Percentiles rank a stretch among this genome's conserved stretches.
These are phyloP conservation scores for Chamaecrista fasciculata DNA, from an alignment of 306 rosid species.

Conservation along the genomic window DNA sequence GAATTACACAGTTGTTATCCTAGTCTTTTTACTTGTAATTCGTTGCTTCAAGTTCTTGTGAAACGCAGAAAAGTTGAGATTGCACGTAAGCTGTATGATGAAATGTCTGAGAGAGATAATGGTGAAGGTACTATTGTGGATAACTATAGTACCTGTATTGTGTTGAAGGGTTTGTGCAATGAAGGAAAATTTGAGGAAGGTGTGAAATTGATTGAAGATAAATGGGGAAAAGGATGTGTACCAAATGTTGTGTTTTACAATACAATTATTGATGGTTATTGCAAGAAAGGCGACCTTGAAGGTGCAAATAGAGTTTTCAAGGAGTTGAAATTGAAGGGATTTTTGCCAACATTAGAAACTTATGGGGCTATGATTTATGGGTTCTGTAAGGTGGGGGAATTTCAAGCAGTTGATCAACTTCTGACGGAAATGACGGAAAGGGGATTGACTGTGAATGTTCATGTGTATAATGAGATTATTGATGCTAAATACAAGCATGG, in stretches of 20 bases:
- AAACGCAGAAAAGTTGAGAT: conserved; percentile 40
- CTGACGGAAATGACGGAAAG: conserved; percentile 59
- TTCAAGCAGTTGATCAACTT: conserved; percentile 53
- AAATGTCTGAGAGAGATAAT: conserved; percentile 48
- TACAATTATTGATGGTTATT: conserved; percentile 66
- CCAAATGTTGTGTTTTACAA: conserved; percentile 76
- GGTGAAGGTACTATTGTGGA: conserved; percentile 36
- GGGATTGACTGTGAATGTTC: conserved; percentile 51
- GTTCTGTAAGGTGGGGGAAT: conserved; percentile 64
- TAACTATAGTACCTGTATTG: conserved; percentile 67
- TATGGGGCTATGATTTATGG: conserved; percentile 67
- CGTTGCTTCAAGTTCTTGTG: conserved; percentile 51
- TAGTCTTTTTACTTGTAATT: conserved; percentile 48
- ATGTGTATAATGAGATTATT: conserved; percentile 58
- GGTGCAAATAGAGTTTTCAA: conserved; percentile 49
- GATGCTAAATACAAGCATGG: conserved; percentile 60
- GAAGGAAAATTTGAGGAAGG: conserved; percentile 67
- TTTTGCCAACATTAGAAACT: conserved; percentile 59
- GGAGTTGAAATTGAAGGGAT: conserved; percentile 69
- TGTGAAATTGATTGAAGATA: conserved; percentile 51
- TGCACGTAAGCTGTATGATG: conserved; percentile 63
- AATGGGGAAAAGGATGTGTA: conserved; percentile 72
- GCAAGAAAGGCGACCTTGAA: conserved; percentile 56
- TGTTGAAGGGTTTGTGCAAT: conserved; percentile 64
- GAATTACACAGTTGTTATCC: conserved; percentile 50